Base-by-base conservation (phyloP, 2,329 filamentous ascomycete genomes). In the Venturia nashicola region DNA sequence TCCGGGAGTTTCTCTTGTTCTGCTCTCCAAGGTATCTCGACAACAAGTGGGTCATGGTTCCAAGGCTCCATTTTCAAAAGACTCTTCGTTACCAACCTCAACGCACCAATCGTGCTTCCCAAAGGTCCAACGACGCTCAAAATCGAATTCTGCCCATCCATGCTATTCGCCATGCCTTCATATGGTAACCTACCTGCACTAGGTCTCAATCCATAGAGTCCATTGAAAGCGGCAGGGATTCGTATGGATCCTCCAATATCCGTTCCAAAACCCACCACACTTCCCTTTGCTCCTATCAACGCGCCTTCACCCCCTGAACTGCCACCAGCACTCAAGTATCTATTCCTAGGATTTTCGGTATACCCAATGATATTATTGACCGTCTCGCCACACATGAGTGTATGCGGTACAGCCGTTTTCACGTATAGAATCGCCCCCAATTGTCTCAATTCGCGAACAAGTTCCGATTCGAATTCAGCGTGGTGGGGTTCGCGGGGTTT, bases 21-120 rank as follows among this genome's bases (percentile, higher is more conserved):
- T 32, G 80, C 73, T 2, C 86, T 79, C 82, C 86, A 90, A 0
- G 86, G 87, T 0, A 90, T 76, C 23, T 87, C 84, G 48, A 84
- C 74, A 0, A 86, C 84, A 0, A 85, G 74, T 0, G 87, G 86
- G 70, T 90, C 87, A 67, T 82, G 74, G 1, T 84, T 72, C 88
- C 87, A 90, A 0, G 87, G 87, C 62, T 83, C 69, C 40, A 79
- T 79, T 14, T 75, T 76, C 1, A 91, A 74, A 1, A 89, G 70
- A 0, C 80, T 75, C 68, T 83, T 80, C 1, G 84, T 77, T 2
- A 85, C 69, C 3, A 89, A 72, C 46, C 79, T 79, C 14, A 89
- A 69, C 0, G 80, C 81, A 1, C 78, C 76, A 1, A 81, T 73
- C 0, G 81, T 84, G 0, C 81, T 82, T 0, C 82, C 82, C 16